phyloP scores from a whole-genome alignment of 208 protist genomes.

The Leishmania martiniquensis region DNA sequence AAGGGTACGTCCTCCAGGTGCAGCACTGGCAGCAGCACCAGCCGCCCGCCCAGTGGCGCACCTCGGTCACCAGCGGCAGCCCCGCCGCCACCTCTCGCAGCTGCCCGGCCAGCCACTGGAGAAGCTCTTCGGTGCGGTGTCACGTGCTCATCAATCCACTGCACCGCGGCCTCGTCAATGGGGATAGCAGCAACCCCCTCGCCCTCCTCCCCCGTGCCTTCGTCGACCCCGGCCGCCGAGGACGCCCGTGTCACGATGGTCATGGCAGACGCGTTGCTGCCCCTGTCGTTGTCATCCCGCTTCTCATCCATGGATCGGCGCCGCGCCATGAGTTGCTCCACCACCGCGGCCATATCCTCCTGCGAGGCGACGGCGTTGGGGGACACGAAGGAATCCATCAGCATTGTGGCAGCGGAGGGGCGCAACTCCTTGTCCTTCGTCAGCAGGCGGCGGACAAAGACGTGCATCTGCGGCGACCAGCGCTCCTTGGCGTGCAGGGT shows the following conservation, averaged over 20 bases:
- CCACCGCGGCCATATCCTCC: constrained; percentile 65
- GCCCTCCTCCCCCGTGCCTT: constrained; percentile 10
- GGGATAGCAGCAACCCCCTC: not conserved
- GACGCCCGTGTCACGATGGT: constrained; percentile 34
- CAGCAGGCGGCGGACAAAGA: constrained; percentile 80
- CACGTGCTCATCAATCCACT: constrained; percentile 31
- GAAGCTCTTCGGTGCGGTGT: constrained; percentile 1
- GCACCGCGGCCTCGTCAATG: constrained; percentile 11
- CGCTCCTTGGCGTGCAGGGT: constrained; percentile 78
- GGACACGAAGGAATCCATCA: constrained; percentile 82
- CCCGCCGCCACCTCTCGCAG: not conserved
- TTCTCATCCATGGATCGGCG: constrained; percentile 41
- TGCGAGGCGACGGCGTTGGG: constrained; percentile 55
- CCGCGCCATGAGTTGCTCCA: constrained; percentile 60
- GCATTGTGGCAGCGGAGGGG: constrained; percentile 70
- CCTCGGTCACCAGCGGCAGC: constrained; percentile 18
- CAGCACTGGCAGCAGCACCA: constrained; percentile 52
- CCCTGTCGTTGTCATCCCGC: not conserved
- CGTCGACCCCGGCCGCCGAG: constrained; percentile 21
- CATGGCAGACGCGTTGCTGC: constrained; percentile 26
- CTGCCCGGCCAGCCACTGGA: constrained; percentile 8
- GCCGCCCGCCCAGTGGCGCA: constrained; percentile 28
- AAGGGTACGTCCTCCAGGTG: constrained; percentile 72
- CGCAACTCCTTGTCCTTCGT: constrained; percentile 78
- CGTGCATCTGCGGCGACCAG: constrained; percentile 90